These are phyloP conservation scores for Erigeron canadensis DNA, from an alignment of 129 eudicot genomes.

Conservation along the genomic window DNA sequence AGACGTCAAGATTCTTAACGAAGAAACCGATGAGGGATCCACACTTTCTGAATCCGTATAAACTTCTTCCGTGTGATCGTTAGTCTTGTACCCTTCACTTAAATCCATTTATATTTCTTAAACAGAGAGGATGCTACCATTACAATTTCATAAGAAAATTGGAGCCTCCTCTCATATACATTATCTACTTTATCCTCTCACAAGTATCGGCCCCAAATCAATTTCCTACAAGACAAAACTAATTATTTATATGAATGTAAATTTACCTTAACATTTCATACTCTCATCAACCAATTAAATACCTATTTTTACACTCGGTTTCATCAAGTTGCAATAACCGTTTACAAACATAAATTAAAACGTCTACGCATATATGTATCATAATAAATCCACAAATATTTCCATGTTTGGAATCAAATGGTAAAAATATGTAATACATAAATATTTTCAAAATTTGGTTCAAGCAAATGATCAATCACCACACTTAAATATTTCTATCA, in stretches of 20 bases:
- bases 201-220: conserved; percentile 20
- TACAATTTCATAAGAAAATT: conserved; percentile 22
- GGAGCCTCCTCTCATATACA: conserved; percentile 32
- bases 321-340: neutral
- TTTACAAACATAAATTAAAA: neutral
- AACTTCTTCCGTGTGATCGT: conserved; percentile 57
- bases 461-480: no score
- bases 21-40: conserved; percentile 46
- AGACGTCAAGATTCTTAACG: conserved; percentile 42
- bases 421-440: neutral
- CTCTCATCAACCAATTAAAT: neutral
- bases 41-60: conserved; percentile 53
- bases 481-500: neutral
- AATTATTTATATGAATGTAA: neutral
- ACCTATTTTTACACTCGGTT: neutral
- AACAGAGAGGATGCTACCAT: conserved; percentile 33
- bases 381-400: neutral
- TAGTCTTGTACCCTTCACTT: conserved; percentile 35
- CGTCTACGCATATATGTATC: neutral
- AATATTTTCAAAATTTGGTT: neutral
- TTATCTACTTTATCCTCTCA: neutral
- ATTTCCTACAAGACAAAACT: conserved; percentile 8
- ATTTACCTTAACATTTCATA: neutral
- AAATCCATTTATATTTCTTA: conserved; percentile 47
- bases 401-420: neutral